Evolutionary conservation across 148 eudicot genomes (phyloP).

Genomic region (Camellia japonica): DNA sequence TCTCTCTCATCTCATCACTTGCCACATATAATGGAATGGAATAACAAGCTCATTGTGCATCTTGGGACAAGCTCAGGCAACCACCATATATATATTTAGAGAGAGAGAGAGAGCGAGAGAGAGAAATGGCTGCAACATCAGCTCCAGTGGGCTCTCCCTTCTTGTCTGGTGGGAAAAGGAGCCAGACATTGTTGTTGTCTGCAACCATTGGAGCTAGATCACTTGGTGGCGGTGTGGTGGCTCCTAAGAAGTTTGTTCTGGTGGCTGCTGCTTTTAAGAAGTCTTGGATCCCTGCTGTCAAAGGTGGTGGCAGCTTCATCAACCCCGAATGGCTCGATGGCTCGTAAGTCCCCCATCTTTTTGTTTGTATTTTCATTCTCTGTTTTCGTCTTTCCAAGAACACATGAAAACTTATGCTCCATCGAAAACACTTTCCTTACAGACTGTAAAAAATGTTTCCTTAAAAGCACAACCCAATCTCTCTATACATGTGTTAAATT

Average conservation of each 20-base stretch:
- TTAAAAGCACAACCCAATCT: too few relatives aligned
- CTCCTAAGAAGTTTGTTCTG: conserved; percentile 48
- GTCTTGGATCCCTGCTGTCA: conserved; percentile 91
- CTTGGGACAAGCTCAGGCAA: not conserved
- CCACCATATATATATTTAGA: not conserved
- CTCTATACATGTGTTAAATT: too few relatives aligned
- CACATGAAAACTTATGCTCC: too few relatives aligned
- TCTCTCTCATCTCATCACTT: conserved; percentile 29
- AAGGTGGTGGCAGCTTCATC: conserved; percentile 70
- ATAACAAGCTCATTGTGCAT: not conserved
- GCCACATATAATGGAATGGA: conserved; percentile 15
- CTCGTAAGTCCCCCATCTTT: conserved; percentile 55
- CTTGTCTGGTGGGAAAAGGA: conserved; percentile 62
- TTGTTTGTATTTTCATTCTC: too few relatives aligned
- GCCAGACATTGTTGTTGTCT: conserved; percentile 41
- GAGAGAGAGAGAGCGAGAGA: conserved; percentile 13
- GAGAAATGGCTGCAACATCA: conserved; percentile 61
- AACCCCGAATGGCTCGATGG: conserved; percentile 99
- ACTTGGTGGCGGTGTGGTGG: conserved; percentile 16
- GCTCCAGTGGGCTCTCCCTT: conserved; percentile 71
- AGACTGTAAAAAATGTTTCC: too few relatives aligned
- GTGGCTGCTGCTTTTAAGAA: conserved; percentile 70
- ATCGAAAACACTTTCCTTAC: too few relatives aligned
- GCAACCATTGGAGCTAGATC: conserved; percentile 26
- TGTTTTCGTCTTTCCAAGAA: too few relatives aligned